phyloP scores from a whole-genome alignment of 495 filamentous ascomycete species.

The Pyrenula aspistea region DNA sequence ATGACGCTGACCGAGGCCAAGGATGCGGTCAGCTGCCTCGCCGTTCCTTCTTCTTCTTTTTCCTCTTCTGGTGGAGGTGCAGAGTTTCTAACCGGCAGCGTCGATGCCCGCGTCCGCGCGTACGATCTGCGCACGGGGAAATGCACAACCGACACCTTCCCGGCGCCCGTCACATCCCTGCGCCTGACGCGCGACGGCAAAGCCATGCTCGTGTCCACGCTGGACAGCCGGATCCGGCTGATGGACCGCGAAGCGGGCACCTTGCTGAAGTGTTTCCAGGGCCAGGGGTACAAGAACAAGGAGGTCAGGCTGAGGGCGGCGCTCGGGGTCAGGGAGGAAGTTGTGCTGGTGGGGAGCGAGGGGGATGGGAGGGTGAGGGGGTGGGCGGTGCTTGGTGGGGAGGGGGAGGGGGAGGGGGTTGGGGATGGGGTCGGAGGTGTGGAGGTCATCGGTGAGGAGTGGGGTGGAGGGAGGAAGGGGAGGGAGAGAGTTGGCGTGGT shows the following conservation, averaged over 20 bases:
- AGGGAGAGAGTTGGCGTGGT: neutral
- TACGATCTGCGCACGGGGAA: slow-evolving; percentile 85
- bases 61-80: slow-evolving; percentile 16
- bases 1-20: slow-evolving; percentile 67
- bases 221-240: slow-evolving; percentile 68
- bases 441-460: neutral
- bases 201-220: slow-evolving; percentile 57
- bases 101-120: slow-evolving; percentile 70
- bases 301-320: slow-evolving; percentile 62
- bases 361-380: slow-evolving; percentile 19
- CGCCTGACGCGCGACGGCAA: slow-evolving; percentile 57
- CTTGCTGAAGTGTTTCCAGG: slow-evolving; percentile 59
- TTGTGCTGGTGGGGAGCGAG: slow-evolving; percentile 78
- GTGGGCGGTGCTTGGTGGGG: neutral
- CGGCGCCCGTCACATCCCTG: slow-evolving; percentile 50
- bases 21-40: slow-evolving; percentile 58
- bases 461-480: neutral
- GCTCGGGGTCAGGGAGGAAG: slow-evolving; percentile 61
- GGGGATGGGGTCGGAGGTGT: neutral
- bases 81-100: slow-evolving; percentile 62
- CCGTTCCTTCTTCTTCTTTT: too few relatives aligned
- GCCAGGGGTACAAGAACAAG: slow-evolving; percentile 47
- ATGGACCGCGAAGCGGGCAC: slow-evolving; percentile 69
- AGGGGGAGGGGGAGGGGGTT: too few relatives aligned
- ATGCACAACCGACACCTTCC: slow-evolving; percentile 56